These are phyloP conservation scores for Colletotrichum abscissum DNA, from an alignment of 2,329 filamentous ascomycete genomes.

Conservation along the genomic window DNA sequence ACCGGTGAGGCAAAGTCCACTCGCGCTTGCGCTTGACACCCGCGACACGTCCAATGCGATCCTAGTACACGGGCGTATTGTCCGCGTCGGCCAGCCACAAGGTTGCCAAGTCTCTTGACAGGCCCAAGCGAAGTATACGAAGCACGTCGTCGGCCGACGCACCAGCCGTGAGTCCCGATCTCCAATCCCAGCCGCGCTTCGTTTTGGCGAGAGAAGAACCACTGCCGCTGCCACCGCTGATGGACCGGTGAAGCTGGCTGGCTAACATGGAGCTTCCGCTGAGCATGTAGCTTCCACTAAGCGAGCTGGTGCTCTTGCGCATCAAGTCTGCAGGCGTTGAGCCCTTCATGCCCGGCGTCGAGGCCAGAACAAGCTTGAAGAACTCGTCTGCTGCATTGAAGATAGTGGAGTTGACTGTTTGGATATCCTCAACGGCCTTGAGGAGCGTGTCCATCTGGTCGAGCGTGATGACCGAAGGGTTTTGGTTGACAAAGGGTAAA, in stretches of 20 bases:
- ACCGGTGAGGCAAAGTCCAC: neutral
- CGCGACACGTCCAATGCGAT: slow-evolving; percentile 28
- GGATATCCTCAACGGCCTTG: slow-evolving; percentile 81
- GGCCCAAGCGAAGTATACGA: slow-evolving; percentile 74
- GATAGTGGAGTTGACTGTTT: slow-evolving; percentile 79
- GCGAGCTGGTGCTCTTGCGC: slow-evolving; percentile 60
- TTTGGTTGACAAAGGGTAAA: slow-evolving; percentile 77
- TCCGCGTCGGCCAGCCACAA: slow-evolving; percentile 77
- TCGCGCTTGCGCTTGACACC: slow-evolving; percentile 30
- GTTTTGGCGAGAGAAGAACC: slow-evolving; percentile 45
- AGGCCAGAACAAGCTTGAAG: slow-evolving; percentile 79
- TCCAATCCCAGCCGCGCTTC: slow-evolving; percentile 81
- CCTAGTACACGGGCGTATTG: slow-evolving; percentile 56
- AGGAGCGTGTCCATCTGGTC: slow-evolving; percentile 81
- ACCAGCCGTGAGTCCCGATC: slow-evolving; percentile 76
- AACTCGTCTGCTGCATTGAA: slow-evolving; percentile 82
- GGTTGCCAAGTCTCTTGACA: slow-evolving; percentile 79
- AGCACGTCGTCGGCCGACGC: slow-evolving; percentile 78
- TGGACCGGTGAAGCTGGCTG: slow-evolving; percentile 70
- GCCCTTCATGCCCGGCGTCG: slow-evolving; percentile 71
- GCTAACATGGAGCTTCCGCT: slow-evolving; percentile 80
- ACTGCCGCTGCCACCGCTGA: slow-evolving; percentile 62
- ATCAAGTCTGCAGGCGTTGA: slow-evolving; percentile 75
- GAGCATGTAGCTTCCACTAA: slow-evolving; percentile 72
- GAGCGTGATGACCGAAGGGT: slow-evolving; percentile 67